Conservation (phyloP, 768 basidiomycete genomes). For the Rubroboletus satanas region DNA sequence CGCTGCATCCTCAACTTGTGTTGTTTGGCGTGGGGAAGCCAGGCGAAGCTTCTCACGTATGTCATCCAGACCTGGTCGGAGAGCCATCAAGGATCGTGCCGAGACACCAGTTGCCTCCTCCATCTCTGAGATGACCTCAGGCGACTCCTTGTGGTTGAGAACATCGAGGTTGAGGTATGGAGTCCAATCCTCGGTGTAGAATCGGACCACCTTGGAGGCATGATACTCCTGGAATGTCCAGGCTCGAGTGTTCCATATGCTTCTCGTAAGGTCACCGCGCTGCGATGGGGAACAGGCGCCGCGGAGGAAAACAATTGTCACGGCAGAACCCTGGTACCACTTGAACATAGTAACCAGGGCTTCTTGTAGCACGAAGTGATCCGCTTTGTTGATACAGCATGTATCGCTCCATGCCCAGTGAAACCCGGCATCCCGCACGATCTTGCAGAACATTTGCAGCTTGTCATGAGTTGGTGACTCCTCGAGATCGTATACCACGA, state of each 20-base stretch:
- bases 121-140: slow-evolving; percentile 7
- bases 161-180: not conserved
- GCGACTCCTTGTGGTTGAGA: not conserved
- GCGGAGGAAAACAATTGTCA: not conserved
- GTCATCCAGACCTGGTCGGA: slow-evolving; percentile 1
- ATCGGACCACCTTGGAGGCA: no score
- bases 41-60: slow-evolving; percentile 6
- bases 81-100: not conserved
- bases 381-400: not conserved
- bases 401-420: not conserved
- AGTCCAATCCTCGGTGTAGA: not conserved
- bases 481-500: not conserved
- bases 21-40: slow-evolving; percentile 7
- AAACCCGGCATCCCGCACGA: not conserved
- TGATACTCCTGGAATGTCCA: no score
- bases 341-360: not conserved
- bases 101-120: slow-evolving; percentile 1
- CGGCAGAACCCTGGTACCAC: not conserved
- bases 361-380: not conserved
- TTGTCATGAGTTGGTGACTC: not conserved
- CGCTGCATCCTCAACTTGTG: slow-evolving; percentile 8
- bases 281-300: not conserved
- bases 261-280: not conserved
- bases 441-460: not conserved
- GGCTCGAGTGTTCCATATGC: not conserved